A percentile compares a stretch with the other conserved stretches of the same genome.
phyloP scores from a whole-genome alignment of 179 eudicot genomes.

The Amaranthus tricolor region DNA sequence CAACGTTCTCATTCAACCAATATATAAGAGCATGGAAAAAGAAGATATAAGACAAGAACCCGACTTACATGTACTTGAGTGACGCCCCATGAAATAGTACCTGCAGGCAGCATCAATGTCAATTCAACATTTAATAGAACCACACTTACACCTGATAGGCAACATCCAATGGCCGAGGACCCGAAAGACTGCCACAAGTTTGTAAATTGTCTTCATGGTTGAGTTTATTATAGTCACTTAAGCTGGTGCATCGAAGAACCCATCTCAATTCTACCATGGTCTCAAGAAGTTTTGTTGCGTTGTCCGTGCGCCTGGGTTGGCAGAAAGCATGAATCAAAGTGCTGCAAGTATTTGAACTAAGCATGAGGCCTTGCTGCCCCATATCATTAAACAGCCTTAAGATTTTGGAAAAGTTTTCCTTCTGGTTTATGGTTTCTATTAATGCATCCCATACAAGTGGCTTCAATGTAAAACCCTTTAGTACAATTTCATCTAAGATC shows the following conservation, averaged over 20 bases:
- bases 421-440: constrained; percentile 31
- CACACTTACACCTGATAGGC: constrained; percentile 35
- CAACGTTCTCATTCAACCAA: not conserved
- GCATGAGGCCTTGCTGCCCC: constrained; percentile 56
- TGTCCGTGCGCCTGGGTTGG: constrained; percentile 40
- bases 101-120: constrained; percentile 5
- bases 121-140: constrained; percentile 11
- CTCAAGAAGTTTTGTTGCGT: constrained; percentile 41
- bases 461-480: constrained; percentile 42
- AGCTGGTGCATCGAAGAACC: constrained; percentile 43
- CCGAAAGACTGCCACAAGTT: constrained; percentile 23
- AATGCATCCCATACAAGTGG: constrained; percentile 39
- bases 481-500: constrained; percentile 49
- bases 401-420: constrained; percentile 39
- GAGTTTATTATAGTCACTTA: constrained; percentile 34
- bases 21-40: constrained; percentile 2
- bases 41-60: constrained; percentile 6
- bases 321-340: constrained; percentile 38
- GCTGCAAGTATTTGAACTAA: constrained; percentile 49
- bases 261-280: constrained; percentile 48
- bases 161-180: constrained; percentile 31
- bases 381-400: constrained; percentile 47
- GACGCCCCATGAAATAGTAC: constrained; percentile 6
- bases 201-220: constrained; percentile 22
- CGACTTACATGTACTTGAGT: constrained; percentile 22